Evolutionary conservation across 768 basidiomycete species (phyloP).

Genomic region (Kwoniella botswanensis): DNA sequence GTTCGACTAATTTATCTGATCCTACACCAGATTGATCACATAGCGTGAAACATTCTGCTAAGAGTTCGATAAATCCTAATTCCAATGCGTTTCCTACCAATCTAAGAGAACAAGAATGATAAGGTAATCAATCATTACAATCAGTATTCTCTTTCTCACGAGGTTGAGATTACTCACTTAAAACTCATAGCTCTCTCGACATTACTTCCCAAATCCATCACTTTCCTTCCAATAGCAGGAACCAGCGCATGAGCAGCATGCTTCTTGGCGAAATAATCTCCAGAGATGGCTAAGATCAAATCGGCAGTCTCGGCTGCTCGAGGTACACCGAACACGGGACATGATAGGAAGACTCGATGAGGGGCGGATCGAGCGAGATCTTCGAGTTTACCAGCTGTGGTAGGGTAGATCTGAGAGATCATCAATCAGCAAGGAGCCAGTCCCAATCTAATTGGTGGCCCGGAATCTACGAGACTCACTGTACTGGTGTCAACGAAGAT

Average conservation of each 20-base stretch:
- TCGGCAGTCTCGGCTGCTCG: conserved; percentile 68
- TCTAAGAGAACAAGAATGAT: conserved; percentile 62
- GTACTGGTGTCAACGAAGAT: conserved; percentile 88
- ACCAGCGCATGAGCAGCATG: conserved; percentile 76
- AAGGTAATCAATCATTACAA: neutral
- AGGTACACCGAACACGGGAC: conserved; percentile 76
- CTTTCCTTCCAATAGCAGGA: conserved; percentile 75
- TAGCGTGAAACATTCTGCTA: conserved; percentile 82
- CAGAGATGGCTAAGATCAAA: conserved; percentile 76
- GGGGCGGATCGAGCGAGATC: conserved; percentile 66
- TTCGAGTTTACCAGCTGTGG: conserved; percentile 64
- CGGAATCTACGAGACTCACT: too few species aligned
- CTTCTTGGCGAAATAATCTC: conserved; percentile 81
- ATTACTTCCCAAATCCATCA: conserved; percentile 78
- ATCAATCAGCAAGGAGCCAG: conserved; percentile 16
- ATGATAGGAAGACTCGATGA: conserved; percentile 70
- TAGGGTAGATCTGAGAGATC: conserved; percentile 50
- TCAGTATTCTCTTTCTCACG: conserved; percentile 63
- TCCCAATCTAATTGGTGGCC: too few species aligned
- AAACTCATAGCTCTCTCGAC: conserved; percentile 66
- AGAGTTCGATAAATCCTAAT: conserved; percentile 73
- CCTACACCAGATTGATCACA: conserved; percentile 83
- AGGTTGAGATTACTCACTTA: conserved; percentile 47
- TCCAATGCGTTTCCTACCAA: conserved; percentile 80
- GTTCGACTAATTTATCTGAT: conserved; percentile 60